Base-by-base conservation (phyloP, 1,284 basidiomycete species). In the Vanrija sp. region DNA sequence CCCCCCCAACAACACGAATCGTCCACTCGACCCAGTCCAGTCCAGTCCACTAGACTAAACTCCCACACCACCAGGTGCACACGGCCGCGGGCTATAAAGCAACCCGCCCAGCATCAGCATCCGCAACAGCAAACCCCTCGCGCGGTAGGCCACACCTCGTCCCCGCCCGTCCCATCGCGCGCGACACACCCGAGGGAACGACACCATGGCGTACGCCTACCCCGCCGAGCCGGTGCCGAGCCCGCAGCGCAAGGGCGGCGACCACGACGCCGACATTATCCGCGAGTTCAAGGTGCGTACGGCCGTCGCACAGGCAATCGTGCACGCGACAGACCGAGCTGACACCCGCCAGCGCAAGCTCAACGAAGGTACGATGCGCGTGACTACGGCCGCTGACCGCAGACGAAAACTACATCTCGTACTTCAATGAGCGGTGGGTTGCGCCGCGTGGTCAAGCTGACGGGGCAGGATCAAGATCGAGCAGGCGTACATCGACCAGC, bases 361-460 rank as follows among this genome's bases (percentile, higher is more conserved):
- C 4, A 54, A 65, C n/a, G 72, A 74, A 51, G 60, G 60, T 61
- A 25, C 3, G 54, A 42, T 45, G 31, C 18, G 24, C 20, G n/a
- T 23, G 14, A 22, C 25, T 9, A 31, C 31, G 31, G 9, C 31
- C 31, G 31, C 31, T 31, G 31, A 14, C 8, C 18, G 7, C 36
- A 57, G 67, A 82, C 27, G 87, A 89, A 62, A 86, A 85, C 9
- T 89, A 89, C 71, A 80, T 92, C 60, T 78, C 68, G 59, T 92
- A 92, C 79, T 92, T 92, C 75, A 82, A 84, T 71, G 90, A 93
- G 78, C 81, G 89, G 89, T 88, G 65, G 64, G 83, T 72, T 55
- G 39, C 35, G 23, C 24, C 8, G 38, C 37, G 31, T 47, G 55
- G 55, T 64, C 36, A 50, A 45, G 27, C 55, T 47, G 49, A 53